Percentiles rank a stretch among this genome's conserved stretches.
Evolutionary conservation across 768 basidiomycete species (phyloP).

Genomic region (Leccinellum luteum): DNA sequence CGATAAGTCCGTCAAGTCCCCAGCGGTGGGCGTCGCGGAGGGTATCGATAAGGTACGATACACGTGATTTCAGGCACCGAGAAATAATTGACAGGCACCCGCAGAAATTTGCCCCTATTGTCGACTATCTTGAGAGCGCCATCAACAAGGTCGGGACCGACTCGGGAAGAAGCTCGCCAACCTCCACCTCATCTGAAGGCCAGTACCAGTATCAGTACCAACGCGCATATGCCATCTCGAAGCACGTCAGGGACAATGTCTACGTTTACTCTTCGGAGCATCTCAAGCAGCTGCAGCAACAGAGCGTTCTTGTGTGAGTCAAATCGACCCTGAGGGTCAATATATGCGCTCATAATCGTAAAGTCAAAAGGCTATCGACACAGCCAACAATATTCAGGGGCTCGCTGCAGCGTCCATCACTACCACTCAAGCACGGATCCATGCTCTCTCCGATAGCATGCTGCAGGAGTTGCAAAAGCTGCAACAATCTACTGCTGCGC

Average conservation of each 20-base stretch:
- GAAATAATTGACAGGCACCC: slow-evolving; percentile 9
- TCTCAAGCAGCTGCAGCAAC: slow-evolving; percentile 64
- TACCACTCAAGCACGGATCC: slow-evolving; percentile 54
- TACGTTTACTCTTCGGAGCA: slow-evolving; percentile 69
- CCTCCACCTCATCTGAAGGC: slow-evolving; percentile 45
- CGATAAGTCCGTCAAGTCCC: slow-evolving; percentile 62
- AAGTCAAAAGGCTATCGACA: slow-evolving; percentile 69
- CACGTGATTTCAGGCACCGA: slow-evolving; percentile 17
- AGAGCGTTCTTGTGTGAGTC: slow-evolving; percentile 62
- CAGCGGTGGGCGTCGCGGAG: slow-evolving; percentile 59
- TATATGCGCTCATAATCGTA: slow-evolving; percentile 4
- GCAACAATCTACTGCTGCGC: slow-evolving; percentile 53
- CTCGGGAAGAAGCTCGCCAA: slow-evolving; percentile 44
- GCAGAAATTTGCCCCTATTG: slow-evolving; percentile 70
- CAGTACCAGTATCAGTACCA: slow-evolving; percentile 70
- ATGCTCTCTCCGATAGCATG: slow-evolving; percentile 64
- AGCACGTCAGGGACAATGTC: slow-evolving; percentile 59
- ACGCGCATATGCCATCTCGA: slow-evolving; percentile 65
- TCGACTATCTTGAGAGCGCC: slow-evolving; percentile 66
- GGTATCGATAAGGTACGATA: slow-evolving; percentile 69
- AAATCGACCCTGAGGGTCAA: neutral
- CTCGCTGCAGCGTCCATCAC: slow-evolving; percentile 57
- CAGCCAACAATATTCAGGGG: slow-evolving; percentile 59
- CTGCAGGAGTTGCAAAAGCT: slow-evolving; percentile 64
- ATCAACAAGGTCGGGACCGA: slow-evolving; percentile 48